Evolutionary conservation across 805 yeast species (phyloP).

Genomic region (Pichia cabralensis): DNA sequence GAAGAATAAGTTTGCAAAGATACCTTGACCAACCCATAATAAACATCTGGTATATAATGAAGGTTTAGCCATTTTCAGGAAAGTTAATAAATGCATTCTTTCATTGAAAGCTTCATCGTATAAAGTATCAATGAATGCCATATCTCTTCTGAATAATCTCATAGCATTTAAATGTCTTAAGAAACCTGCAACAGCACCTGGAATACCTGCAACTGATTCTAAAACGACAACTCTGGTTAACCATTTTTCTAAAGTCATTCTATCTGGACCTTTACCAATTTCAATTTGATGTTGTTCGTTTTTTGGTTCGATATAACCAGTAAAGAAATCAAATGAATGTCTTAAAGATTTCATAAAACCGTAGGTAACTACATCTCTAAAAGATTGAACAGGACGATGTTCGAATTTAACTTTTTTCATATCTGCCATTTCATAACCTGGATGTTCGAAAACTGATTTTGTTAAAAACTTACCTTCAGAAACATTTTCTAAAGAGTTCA

Average conservation of each 20-base stretch:
- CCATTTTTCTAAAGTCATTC: constrained; percentile 59
- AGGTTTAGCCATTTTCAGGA: constrained; percentile 55
- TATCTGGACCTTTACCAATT: constrained; percentile 25
- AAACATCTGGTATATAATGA: constrained; percentile 44
- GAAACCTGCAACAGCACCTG: constrained; percentile 70
- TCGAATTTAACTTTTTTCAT: constrained; percentile 35
- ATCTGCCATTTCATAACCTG: constrained; percentile 26
- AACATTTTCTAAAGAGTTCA: constrained; percentile 7
- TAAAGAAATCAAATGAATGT: constrained; percentile 45
- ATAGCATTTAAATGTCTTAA: constrained; percentile 58
- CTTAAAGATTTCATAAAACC: constrained; percentile 37
- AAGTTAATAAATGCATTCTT: constrained; percentile 66
- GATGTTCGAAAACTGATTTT: constrained; percentile 34
- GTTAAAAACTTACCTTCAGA: constrained; percentile 17
- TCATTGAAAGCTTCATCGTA: constrained; percentile 72
- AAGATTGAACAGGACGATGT: constrained; percentile 40
- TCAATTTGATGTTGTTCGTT: constrained; percentile 23
- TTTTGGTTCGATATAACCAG: constrained; percentile 55
- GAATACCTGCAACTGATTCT: constrained; percentile 72
- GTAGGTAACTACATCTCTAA: constrained; percentile 45
- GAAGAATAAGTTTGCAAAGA: constrained; percentile 59
- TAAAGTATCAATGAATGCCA: constrained; percentile 67
- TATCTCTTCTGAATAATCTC: constrained; percentile 52
- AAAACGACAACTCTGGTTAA: constrained; percentile 50
- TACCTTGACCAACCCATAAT: constrained; percentile 58